These are phyloP conservation scores for Aspergillus brunneoviolaceus DNA, from an alignment of 2,329 filamentous ascomycete genomes.

Conservation along the genomic window DNA sequence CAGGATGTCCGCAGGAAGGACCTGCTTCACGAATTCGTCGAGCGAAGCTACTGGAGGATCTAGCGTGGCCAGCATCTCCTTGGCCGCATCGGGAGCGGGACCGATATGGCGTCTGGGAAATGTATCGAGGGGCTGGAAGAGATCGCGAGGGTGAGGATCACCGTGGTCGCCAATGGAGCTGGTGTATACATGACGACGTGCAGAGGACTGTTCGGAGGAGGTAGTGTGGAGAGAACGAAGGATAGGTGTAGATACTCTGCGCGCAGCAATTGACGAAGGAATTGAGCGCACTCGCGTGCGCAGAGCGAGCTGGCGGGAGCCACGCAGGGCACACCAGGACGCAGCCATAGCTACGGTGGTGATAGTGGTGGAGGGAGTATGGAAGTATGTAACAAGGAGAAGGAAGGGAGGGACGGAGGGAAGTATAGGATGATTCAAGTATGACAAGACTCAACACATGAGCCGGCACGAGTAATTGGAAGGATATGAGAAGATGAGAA, in stretches of 20 bases:
- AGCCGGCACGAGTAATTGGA: neutral
- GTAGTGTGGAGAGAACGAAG: slow-evolving; percentile 32
- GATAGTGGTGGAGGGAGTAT: neutral
- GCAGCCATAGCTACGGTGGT: slow-evolving; percentile 30
- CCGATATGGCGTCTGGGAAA: slow-evolving; percentile 87
- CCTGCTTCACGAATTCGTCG: slow-evolving; percentile 81
- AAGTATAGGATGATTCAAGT: slow-evolving; percentile 2
- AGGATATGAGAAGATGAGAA: neutral
- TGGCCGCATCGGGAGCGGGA: slow-evolving; percentile 66
- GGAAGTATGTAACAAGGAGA: neutral
- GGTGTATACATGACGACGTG: slow-evolving; percentile 65
- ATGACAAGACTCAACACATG: slow-evolving; percentile 5
- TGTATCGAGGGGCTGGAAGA: slow-evolving; percentile 52
- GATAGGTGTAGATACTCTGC: slow-evolving; percentile 28
- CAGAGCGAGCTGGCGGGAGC: slow-evolving; percentile 37
- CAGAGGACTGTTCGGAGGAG: slow-evolving; percentile 23
- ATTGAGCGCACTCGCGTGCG: slow-evolving; percentile 27
- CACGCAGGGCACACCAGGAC: slow-evolving; percentile 36
- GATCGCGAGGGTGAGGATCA: slow-evolving; percentile 37
- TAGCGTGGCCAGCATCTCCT: slow-evolving; percentile 76
- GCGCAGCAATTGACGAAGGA: slow-evolving; percentile 24
- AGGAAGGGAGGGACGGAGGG: neutral
- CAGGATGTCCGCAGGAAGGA: slow-evolving; percentile 77
- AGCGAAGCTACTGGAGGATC: slow-evolving; percentile 71
- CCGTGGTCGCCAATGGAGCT: slow-evolving; percentile 89